Evolutionary conservation across 192 early-diverging fungal species (phyloP).

Genomic region (Linnemannia elongata): DNA sequence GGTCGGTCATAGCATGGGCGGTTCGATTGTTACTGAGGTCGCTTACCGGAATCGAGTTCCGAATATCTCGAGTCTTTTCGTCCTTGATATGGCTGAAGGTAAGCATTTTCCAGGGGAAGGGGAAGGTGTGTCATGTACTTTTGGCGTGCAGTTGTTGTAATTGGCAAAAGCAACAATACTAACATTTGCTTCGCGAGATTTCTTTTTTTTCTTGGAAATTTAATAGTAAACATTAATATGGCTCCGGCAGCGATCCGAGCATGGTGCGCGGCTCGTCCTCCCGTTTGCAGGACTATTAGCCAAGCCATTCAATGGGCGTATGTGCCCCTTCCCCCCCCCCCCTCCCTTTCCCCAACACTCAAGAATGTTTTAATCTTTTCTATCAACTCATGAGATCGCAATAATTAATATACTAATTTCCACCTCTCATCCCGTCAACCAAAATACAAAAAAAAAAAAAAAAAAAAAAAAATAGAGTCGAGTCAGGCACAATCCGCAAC

Average conservation of each 20-base stretch:
- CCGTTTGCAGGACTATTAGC: slow-evolving; percentile 1
- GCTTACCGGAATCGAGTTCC: slow-evolving; percentile 50
- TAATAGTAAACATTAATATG: not conserved
- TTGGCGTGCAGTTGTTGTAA: no score
- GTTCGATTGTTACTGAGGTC: slow-evolving; percentile 63
- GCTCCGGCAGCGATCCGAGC: not conserved
- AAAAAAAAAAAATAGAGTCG: slow-evolving; percentile 8
- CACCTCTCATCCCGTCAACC: not conserved
- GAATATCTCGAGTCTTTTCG: slow-evolving; percentile 59
- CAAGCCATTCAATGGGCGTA: slow-evolving; percentile 36
- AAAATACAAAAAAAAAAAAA: not conserved
- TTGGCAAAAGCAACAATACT: not conserved
- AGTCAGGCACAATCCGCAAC: slow-evolving; percentile 26
- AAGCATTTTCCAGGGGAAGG: not conserved
- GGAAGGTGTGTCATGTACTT: no score
- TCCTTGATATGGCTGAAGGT: slow-evolving; percentile 72
- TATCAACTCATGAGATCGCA: not conserved
- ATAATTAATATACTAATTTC: not conserved
- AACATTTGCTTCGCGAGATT: no score
- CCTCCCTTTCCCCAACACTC: no score
- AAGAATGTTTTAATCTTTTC: not conserved
- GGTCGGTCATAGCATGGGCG: slow-evolving; percentile 68
- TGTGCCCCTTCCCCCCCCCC: no score
- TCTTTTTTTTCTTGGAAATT: not conserved
- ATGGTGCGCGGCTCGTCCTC: slow-evolving; percentile 14